These are phyloP conservation scores for Trypanosoma brucei DNA, from an alignment of 208 protist species.

Conservation along the genomic window DNA sequence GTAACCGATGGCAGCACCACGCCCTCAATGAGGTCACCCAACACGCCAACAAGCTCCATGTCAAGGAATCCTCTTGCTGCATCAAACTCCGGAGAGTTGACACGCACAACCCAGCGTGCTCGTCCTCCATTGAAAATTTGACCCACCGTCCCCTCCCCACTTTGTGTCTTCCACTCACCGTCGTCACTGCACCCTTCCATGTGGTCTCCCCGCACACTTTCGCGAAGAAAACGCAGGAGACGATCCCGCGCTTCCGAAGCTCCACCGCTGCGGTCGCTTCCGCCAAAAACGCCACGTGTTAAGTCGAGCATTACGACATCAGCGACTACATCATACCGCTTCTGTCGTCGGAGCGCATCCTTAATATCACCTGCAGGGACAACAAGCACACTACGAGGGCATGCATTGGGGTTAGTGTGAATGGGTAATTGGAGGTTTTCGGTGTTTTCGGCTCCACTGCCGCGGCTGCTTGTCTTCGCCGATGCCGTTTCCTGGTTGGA, in stretches of 20 bases:
- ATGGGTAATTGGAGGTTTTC: constrained; percentile 26
- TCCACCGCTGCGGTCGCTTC: constrained; percentile 13
- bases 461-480: neutral
- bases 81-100: constrained; percentile 78
- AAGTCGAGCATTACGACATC: constrained; percentile 83
- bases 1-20: constrained; percentile 72
- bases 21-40: constrained; percentile 67
- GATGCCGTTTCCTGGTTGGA: no score
- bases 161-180: neutral
- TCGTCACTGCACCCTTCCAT: constrained; percentile 11
- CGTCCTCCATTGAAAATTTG: neutral
- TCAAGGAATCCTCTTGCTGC: constrained; percentile 70
- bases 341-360: constrained; percentile 27
- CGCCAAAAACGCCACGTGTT: constrained; percentile 41
- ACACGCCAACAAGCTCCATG: constrained; percentile 61
- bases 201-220: neutral
- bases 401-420: constrained; percentile 37
- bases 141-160: no score
- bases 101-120: constrained; percentile 55
- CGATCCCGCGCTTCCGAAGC: constrained; percentile 48
- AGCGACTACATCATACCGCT: constrained; percentile 43
- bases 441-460: neutral
- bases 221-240: constrained; percentile 45
- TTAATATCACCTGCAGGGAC: constrained; percentile 31
- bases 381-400: constrained; percentile 77